These are phyloP conservation scores for Vitis rotundifolia DNA, from an alignment of 164 flowering plant genomes.

Conservation along the genomic window DNA sequence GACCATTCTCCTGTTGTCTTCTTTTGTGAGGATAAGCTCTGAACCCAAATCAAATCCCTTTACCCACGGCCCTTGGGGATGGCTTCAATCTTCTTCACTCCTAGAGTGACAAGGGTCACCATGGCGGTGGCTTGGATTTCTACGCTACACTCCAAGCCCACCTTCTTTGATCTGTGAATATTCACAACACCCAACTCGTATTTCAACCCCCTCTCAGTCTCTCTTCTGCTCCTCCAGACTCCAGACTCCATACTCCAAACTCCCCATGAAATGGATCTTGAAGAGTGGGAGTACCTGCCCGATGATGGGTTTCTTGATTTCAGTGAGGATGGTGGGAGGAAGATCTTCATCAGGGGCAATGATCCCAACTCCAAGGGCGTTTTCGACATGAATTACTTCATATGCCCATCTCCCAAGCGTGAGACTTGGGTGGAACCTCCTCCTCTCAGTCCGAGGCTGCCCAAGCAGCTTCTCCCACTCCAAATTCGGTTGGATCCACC, in stretches of 20 bases:
- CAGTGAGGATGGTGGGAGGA: slow-evolving; percentile 18
- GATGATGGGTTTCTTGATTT: slow-evolving; percentile 37
- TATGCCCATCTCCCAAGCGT: slow-evolving; percentile 23
- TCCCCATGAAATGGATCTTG: slow-evolving; percentile 37
- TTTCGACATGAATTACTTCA: slow-evolving; percentile 46
- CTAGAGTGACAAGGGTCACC: slow-evolving; percentile 30
- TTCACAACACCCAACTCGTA: slow-evolving; percentile 3
- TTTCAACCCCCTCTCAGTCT: background rate
- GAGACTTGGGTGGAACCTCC: background rate
- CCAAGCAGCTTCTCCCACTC: slow-evolving; percentile 21
- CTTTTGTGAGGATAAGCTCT: slow-evolving; percentile 37
- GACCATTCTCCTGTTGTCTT: slow-evolving; percentile 29
- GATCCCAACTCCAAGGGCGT: slow-evolving; percentile 20
- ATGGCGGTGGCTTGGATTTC: slow-evolving; percentile 15
- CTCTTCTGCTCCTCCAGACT: background rate
- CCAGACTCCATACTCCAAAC: background rate
- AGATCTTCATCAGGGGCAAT: background rate
- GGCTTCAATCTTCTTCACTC: slow-evolving; percentile 16
- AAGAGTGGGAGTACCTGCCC: slow-evolving; percentile 57
- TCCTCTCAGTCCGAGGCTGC: background rate
- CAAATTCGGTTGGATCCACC: slow-evolving; percentile 29
- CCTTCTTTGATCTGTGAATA: slow-evolving; percentile 32
- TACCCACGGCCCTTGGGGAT: background rate
- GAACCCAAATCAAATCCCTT: background rate
- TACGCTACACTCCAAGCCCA: slow-evolving; percentile 17